These are phyloP conservation scores for Saitozyma sp. DNA, from an alignment of 768 basidiomycete species.

Conservation along the genomic window DNA sequence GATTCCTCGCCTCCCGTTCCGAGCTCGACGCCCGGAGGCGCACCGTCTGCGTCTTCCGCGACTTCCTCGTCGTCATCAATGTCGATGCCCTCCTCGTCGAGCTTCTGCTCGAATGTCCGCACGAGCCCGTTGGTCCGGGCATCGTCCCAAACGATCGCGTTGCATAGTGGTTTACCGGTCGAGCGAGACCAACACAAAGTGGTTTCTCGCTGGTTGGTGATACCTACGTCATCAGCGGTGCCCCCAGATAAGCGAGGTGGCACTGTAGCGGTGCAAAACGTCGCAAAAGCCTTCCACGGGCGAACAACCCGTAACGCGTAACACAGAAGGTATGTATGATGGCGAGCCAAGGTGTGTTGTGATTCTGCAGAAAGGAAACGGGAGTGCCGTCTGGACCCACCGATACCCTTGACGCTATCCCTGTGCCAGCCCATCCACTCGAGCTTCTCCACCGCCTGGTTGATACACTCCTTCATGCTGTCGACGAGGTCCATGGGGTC, in stretches of 20 bases:
- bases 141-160: conserved; percentile 86
- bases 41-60: conserved; percentile 54
- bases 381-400: conserved; percentile 57
- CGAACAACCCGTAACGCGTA: no score
- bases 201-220: conserved; percentile 97
- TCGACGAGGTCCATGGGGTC: conserved; percentile 77
- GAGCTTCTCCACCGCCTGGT: conserved; percentile 67
- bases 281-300: no score
- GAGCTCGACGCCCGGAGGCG: conserved; percentile 27
- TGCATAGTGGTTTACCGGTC: conserved; percentile 83
- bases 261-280: no score
- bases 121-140: conserved; percentile 85
- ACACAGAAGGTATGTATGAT: no score
- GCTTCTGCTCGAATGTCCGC: conserved; percentile 71
- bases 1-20: conserved; percentile 50
- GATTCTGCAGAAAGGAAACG: not conserved
- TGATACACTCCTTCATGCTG: conserved; percentile 73
- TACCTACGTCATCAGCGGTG: conserved; percentile 59
- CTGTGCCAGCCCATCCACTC: conserved; percentile 74
- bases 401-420: conserved; percentile 85
- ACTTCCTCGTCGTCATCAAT: conserved; percentile 66
- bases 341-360: not conserved
- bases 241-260: no score
- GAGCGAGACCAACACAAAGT: conserved; percentile 87
- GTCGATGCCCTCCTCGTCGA: conserved; percentile 73